These are phyloP conservation scores for Chrysophaeum taylorii DNA, from an alignment of 352 stramenopile genomes.

Conservation along the genomic window DNA sequence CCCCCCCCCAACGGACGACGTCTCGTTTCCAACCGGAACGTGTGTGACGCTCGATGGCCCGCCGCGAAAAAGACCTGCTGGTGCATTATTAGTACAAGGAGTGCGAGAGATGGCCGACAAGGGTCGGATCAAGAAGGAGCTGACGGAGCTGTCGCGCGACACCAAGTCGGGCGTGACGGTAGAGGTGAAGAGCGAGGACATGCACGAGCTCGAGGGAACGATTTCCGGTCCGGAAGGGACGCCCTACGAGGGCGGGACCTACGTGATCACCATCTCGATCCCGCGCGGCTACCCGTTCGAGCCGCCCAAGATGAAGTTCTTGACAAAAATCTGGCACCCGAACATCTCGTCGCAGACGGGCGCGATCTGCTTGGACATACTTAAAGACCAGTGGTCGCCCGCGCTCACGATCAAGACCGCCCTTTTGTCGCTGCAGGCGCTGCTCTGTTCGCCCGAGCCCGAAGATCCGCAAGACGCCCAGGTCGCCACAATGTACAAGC, in stretches of 20 bases:
- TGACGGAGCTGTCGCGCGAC: conserved; percentile 69
- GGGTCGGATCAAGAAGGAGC: conserved; percentile 33
- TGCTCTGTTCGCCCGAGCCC: conserved; percentile 84
- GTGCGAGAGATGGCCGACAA: conserved; percentile 6
- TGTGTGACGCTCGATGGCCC: too few relatives aligned
- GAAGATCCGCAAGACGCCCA: conserved; percentile 74
- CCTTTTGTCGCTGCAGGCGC: conserved; percentile 82
- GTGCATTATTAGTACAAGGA: too few relatives aligned
- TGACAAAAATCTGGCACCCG: conserved; percentile 90
- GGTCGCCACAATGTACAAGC: conserved; percentile 88
- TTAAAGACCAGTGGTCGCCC: conserved; percentile 91
- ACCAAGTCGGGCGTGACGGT: conserved; percentile 62
- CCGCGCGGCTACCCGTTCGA: conserved; percentile 86
- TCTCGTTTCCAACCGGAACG: too few relatives aligned
- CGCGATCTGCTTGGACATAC: conserved; percentile 92
- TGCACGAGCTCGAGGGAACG: conserved; percentile 24
- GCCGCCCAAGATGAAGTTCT: conserved; percentile 83
- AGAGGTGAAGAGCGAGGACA: conserved; percentile 21
- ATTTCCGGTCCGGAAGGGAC: conserved; percentile 53
- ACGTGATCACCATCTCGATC: conserved; percentile 80
- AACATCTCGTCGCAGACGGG: conserved; percentile 94
- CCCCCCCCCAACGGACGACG: too few relatives aligned
- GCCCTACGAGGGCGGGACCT: conserved; percentile 58
- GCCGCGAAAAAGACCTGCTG: too few relatives aligned
- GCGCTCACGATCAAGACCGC: conserved; percentile 93